Percentiles rank a stretch among this genome's conserved stretches.
phyloP scores from a whole-genome alignment of 1,284 basidiomycete species.

The Rhodotorula mucilaginosa region DNA sequence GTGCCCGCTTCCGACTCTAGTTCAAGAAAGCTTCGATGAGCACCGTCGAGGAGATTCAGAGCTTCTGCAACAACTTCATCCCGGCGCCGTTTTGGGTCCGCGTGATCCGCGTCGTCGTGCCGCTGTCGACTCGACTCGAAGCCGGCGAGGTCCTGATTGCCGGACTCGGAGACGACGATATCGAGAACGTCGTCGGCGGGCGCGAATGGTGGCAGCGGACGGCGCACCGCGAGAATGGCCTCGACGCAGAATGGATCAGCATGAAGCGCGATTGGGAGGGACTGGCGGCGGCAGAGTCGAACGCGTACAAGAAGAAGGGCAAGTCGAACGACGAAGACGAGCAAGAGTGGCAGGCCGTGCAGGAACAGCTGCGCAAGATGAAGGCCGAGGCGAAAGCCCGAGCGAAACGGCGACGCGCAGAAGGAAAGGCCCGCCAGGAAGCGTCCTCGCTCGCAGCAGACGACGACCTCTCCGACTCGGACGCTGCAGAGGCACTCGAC shows the following conservation, averaged over 20 bases:
- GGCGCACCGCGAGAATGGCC: slow-evolving; percentile 65
- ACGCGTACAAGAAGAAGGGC: slow-evolving; percentile 11
- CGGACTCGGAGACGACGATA: slow-evolving; percentile 78
- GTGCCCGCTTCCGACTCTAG: slow-evolving; percentile 5
- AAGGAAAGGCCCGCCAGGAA: slow-evolving; percentile 1
- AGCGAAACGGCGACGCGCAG: slow-evolving; percentile 14
- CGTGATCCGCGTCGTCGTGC: slow-evolving; percentile 68
- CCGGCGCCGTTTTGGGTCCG: slow-evolving; percentile 87
- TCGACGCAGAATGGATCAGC: slow-evolving; percentile 88
- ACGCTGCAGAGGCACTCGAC: neutral
- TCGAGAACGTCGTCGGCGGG: slow-evolving; percentile 77
- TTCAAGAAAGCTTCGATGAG: slow-evolving; percentile 53
- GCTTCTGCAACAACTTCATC: slow-evolving; percentile 77
- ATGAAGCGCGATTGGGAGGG: slow-evolving; percentile 53
- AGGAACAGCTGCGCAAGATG: slow-evolving; percentile 15
- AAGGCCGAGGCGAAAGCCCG: slow-evolving; percentile 20
- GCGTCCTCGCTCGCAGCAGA: neutral
- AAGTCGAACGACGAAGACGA: slow-evolving; percentile 8
- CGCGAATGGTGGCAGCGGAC: slow-evolving; percentile 96
- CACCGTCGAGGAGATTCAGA: slow-evolving; percentile 79
- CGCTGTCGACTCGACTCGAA: slow-evolving; percentile 63
- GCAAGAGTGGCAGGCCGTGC: neutral
- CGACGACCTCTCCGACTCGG: neutral
- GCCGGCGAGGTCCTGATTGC: slow-evolving; percentile 74
- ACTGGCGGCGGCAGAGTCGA: slow-evolving; percentile 32